phyloP scores from a whole-genome alignment of 768 basidiomycete species.

The Chiua virens region DNA sequence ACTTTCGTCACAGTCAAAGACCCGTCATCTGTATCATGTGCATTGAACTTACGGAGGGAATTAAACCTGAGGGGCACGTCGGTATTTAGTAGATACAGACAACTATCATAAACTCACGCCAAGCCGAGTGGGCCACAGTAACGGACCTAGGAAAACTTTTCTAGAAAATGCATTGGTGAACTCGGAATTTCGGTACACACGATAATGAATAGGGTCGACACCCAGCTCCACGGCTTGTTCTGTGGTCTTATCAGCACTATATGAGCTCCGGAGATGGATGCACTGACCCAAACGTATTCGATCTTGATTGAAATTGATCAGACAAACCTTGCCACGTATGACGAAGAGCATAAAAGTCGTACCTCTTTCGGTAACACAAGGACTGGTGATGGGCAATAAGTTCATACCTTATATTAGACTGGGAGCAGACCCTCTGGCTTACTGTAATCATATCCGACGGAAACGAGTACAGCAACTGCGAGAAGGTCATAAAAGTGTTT shows the following conservation, averaged over 20 bases:
- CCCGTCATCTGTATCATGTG: background rate
- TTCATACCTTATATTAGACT: background rate
- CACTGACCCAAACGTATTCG: background rate
- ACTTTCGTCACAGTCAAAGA: background rate
- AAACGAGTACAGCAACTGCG: background rate
- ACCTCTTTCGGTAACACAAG: background rate
- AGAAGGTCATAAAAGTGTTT: too few relatives aligned
- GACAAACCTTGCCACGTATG: background rate
- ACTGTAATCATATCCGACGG: slow-evolving; percentile 1
- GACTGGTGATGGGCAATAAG: background rate
- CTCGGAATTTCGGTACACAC: background rate
- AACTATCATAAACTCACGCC: too few relatives aligned
- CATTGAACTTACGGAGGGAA: background rate
- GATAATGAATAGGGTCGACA: background rate
- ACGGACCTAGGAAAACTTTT: too few relatives aligned
- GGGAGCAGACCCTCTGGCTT: background rate
- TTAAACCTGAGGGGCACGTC: background rate
- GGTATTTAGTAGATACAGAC: too few relatives aligned
- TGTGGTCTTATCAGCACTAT: background rate
- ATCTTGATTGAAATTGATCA: background rate
- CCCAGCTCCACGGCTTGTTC: background rate
- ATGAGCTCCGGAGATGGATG: too few relatives aligned
- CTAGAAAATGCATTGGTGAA: too few relatives aligned
- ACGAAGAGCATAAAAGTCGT: background rate
- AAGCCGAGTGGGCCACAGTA: too few relatives aligned